Evolutionary conservation across 2,329 filamentous ascomycete species (phyloP), one percentile per base, ranked within the genome.

Genomic region (Colletotrichum agaves): DNA sequence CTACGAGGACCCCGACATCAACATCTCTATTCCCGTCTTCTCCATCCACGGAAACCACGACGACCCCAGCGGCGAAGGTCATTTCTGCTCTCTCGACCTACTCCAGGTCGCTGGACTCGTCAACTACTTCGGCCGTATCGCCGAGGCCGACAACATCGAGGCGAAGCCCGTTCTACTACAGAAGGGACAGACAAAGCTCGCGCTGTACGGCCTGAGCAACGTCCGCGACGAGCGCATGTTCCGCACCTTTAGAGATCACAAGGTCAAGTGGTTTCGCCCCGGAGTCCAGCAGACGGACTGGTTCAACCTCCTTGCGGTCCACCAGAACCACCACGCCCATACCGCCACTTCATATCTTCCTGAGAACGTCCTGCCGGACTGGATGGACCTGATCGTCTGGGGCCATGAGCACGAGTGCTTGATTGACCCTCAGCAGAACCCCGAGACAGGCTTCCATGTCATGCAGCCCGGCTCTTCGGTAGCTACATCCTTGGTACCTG

Each of bases 21-120:
- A 99, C 74, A 89, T 99, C 69, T 93, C 94, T 1, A 98, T 98
- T 63, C 96, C 96, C 0, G 94, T 99, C 31, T 99, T 99, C 77
- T 97, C 95, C 0, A 99, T 99, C 44, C 97, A 99, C 74, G 96
- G 96, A 50, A 99, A 99, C 75, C 96, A 99, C 77, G 96, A 99
- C 75, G 96, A 99, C 76, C 96, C 96, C 0, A 97, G 94, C n/a
- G 96, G 96, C 10, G 94, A 98, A 74, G 96, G 94, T 11, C 93
- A 97, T 76, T 91, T 91, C 71, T 97, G 96, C 70, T 94, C 95
- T 0, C 85, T 99, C 11, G 96, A 99, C 77, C 81, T 99, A 15
- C 85, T 99, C 4, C 94, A 98, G 77, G 91, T 96, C 1, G 93
- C 94, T 0, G 96, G 96, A 0, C 82, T 99, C 13, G 84, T 99